phyloP scores from a whole-genome alignment of 495 filamentous ascomycete species.

The Rostrohypoxylon terebratum region DNA sequence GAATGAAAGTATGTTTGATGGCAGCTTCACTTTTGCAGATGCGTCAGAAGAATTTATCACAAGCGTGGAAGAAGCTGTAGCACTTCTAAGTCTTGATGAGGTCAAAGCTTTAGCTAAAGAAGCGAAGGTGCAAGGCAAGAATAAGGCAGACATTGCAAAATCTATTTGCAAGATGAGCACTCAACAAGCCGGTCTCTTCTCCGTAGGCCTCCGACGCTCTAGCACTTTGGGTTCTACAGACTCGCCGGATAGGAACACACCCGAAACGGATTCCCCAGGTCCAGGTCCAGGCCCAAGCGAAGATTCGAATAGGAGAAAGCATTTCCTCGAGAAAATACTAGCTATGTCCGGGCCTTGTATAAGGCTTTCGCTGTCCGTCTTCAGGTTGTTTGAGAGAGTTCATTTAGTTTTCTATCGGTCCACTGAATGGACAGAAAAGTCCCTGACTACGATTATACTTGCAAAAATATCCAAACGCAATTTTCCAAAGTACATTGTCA shows the following conservation, averaged over 20 bases:
- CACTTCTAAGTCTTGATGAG: constrained; percentile 85
- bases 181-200: constrained; percentile 77
- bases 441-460: constrained; percentile 92
- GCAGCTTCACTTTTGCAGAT: constrained; percentile 81
- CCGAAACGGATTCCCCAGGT: constrained; percentile 30
- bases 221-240: constrained; percentile 59
- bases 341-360: constrained; percentile 85
- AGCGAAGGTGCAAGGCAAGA: constrained; percentile 87
- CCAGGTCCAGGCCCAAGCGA: constrained; percentile 33
- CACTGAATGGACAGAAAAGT: constrained; percentile 97
- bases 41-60: constrained; percentile 75
- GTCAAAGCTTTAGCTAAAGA: constrained; percentile 87
- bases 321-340: constrained; percentile 75
- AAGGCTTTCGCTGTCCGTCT: constrained; percentile 76
- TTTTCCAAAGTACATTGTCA: constrained; percentile 91
- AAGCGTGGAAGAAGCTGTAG: constrained; percentile 86
- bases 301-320: constrained; percentile 56
- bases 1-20: constrained; percentile 61
- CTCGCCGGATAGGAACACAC: constrained; percentile 38
- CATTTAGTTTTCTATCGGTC: constrained; percentile 97
- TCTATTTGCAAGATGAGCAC: constrained; percentile 77
- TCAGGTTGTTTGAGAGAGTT: constrained; percentile 90
- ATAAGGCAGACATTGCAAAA: constrained; percentile 81
- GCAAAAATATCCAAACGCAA: constrained; percentile 87
- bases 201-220: constrained; percentile 65